Evolutionary conservation across 768 basidiomycete genomes (phyloP), one percentile per base, ranked within the genome.

Genomic region (Mycena indigotica): DNA sequence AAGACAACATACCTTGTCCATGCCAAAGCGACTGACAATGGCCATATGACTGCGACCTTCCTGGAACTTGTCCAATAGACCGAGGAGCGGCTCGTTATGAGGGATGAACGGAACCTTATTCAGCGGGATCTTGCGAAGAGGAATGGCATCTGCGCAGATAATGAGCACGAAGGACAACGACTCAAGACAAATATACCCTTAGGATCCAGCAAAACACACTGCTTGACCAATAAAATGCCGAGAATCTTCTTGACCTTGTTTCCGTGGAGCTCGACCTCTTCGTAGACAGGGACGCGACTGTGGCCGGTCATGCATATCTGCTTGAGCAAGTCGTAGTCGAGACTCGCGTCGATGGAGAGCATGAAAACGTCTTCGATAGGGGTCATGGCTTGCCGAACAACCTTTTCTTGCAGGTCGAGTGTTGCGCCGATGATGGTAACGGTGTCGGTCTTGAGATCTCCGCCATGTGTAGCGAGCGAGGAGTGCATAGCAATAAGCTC

Each of bases 41-140:
- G 93, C 93, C 84, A 96, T 95, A 69, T 96, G 93, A 39, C 89
- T 91, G 28, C 91, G 81, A 3, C 92, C 93, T 67, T 93, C 92
- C 70, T 95, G 93, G 70, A 95, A 95, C 58, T 80, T 88, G 70
- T 95, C 93, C 28, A 95, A 78, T 59, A 94, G 91, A 24, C 89
- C 86, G 15, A 95, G 80, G 1, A 96, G 77, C 23, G 93, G 83
- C 70, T 93, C 91, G 65, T 95, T 93, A 41, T 86, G 88, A 2
- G 93, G 90, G 3, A 95, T 90, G 52, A 89, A 90, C 0, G 88
- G 89, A 5, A 95, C 89, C 66, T 87, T 91, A 73, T 94, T 93
- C 45, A 96, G 76, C 0, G 91, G 91, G 41, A 96, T 84, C 58
- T 86, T 86, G 65, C 90, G 85, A 25, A 96, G 76, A 1, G 93